Conservation (phyloP, 176 grass and related monocot genomes). For the Triticum dicoccoides region DNA sequence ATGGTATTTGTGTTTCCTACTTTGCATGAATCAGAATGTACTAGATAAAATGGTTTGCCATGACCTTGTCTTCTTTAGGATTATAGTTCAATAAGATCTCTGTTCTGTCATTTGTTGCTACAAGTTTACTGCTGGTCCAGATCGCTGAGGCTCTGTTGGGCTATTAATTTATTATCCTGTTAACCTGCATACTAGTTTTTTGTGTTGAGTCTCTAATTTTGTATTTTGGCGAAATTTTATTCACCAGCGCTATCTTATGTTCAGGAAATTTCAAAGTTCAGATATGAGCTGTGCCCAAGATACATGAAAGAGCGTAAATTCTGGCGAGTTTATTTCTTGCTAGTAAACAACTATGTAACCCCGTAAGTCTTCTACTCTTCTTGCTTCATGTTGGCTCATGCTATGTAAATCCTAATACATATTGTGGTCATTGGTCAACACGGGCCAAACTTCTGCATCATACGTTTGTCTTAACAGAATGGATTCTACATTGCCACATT, state of each 20-base stretch:
- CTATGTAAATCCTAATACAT: not conserved
- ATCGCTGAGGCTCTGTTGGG: not conserved
- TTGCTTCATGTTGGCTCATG: constrained; percentile 1
- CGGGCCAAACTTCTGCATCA: not conserved
- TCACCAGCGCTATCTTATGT: constrained; percentile 21
- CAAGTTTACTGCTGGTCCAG: not conserved
- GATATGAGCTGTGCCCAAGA: constrained; percentile 96
- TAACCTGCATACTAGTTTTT: not conserved
- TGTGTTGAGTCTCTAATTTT: not conserved
- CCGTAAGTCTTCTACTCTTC: constrained; percentile 59
- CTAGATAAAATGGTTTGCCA: not conserved
- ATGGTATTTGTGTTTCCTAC: not conserved
- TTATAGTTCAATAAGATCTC: not conserved
- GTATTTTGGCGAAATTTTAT: not conserved
- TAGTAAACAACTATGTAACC: constrained; percentile 77
- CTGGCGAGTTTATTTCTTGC: constrained; percentile 88
- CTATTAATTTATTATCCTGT: not conserved
- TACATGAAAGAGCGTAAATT: constrained; percentile 99
- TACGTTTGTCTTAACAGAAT: constrained; percentile 9
- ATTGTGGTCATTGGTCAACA: constrained; percentile 16
- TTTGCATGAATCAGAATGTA: not conserved
- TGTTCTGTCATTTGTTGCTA: not conserved
- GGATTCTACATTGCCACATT: not conserved
- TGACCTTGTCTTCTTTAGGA: not conserved
- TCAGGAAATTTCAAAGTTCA: constrained; percentile 99